Evolutionary conservation across 306 rosid genomes (phyloP), one percentile per base, ranked within the genome.

Genomic region (Dalbergia cochinchinensis): DNA sequence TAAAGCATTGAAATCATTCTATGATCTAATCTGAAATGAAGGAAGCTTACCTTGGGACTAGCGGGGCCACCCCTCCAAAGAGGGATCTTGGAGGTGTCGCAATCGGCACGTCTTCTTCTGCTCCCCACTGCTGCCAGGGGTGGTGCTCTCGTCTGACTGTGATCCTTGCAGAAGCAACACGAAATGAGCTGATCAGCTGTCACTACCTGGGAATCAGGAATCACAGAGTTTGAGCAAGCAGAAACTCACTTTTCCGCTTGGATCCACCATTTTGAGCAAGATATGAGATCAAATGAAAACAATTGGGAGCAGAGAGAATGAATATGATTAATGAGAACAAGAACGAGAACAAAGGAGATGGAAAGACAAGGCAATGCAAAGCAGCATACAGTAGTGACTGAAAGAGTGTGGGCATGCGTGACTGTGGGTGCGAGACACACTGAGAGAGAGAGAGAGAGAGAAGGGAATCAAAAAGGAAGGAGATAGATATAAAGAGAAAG

Each of bases 11-110:
- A 26, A 26, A 26, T 26, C 31, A 26, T 14, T 39, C 15, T 8
- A 5, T 19, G 12, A 6, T 35, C 13, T 12, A 65, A 71, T 78
- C 63, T 4, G 18, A 37, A 18, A 6, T 37, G 5, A 9, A 4
- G 16, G n/a, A 50, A 15, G 19, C 7, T 69, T 4, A 92, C 99
- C 98, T 96, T 96, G 0, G 99, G 99, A 0, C 99, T 97, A 0
- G 99, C 98, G 2, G 98, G 99, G 4, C 99, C 98, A 4, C 99
- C 99, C 41, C 98, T 58, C 98, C 99, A 96, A n/a, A 96, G 81
- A 66, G 99, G 99, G 16, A 97, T 96, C 58, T 96, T 93, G 8
- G 94, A 69, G 8, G 99, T 96, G 11, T 98, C 99, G 42, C 99
- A 96, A 76, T 96, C 98, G 9, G 97, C 96, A 96, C 0, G 92